These are phyloP conservation scores for Clonostachys rhizophaga DNA, from an alignment of 2,329 filamentous ascomycete species.

Conservation along the genomic window DNA sequence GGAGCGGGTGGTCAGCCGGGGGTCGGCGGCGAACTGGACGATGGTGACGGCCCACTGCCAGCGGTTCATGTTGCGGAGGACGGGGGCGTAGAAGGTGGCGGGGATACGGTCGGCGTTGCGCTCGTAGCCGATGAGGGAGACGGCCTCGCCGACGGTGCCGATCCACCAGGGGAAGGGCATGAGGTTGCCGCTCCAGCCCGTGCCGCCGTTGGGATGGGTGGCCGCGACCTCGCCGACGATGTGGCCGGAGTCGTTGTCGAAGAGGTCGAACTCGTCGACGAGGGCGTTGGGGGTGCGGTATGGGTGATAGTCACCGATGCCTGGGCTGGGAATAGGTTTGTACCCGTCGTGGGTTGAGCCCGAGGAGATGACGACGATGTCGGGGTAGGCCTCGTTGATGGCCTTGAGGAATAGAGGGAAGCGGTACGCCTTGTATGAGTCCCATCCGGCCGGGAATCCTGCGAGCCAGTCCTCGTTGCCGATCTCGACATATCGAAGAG, in stretches of 20 bases:
- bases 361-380: conserved; percentile 51
- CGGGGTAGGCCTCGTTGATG: conserved; percentile 49
- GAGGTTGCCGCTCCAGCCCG: conserved; percentile 36
- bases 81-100: conserved; percentile 45
- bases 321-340: background rate
- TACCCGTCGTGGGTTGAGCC: conserved; percentile 35
- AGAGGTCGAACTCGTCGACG: conserved; percentile 42
- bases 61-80: conserved; percentile 42
- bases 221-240: conserved; percentile 47
- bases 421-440: conserved; percentile 47
- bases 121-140: conserved; percentile 62
- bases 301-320: conserved; percentile 30
- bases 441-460: conserved; percentile 37
- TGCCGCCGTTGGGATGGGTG: conserved; percentile 45
- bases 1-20: conserved; percentile 39
- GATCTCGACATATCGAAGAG: conserved; percentile 57
- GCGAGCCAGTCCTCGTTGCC: conserved; percentile 65
- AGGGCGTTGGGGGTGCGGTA: conserved; percentile 47
- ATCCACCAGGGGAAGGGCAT: conserved; percentile 51
- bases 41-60: conserved; percentile 49
- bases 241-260: conserved; percentile 40
- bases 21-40: conserved; percentile 41
- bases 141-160: conserved; percentile 57
- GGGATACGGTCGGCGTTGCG: conserved; percentile 56
- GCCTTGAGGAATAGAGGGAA: conserved; percentile 57